Evolutionary conservation across 495 filamentous ascomycete genomes (phyloP), one percentile per base, ranked within the genome.

Genomic region (Talaromyces borbonicus): DNA sequence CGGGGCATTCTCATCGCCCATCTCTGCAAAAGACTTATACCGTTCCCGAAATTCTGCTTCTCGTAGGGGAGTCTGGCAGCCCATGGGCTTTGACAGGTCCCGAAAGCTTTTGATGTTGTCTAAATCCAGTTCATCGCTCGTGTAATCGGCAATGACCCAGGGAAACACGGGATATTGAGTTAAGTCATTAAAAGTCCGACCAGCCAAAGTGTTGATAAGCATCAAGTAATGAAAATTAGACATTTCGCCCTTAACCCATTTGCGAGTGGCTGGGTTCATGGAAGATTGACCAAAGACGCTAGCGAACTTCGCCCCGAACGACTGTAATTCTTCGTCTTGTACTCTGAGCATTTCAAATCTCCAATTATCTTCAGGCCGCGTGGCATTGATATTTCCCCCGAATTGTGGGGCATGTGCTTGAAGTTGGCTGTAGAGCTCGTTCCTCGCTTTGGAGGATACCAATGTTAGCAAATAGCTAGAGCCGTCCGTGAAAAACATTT

Each of bases 211-310:
- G 56, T 98, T 98, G 58, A 98, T 78, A 35, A 95, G 75, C 93
- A 98, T 97, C 22, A 98, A 75, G 60, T 98, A 98, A 60, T 95
- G 88, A 56, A 97, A 98, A 59, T 98, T 98, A 5, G 93, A 97
- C 7, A 96, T 86, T 54, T 97, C 93, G 5, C 92, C 93, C 56
- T 81, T 83, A 43, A 87, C 73, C 92, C 92, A 98, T 68, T 83
- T 85, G 27, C 81, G 81, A 50, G 93, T 97, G 35, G 86, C 82
- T 22, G 89, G 86, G 55, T 87, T 88, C 12, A 80, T 77, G 3
- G 75, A 63, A 6, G 63, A 65, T 47, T 81, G 73, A 46, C 87
- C 87, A 67, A 97, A 97, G 9, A 96, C 90, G 60, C 82, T 94
- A n/a, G 86, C 89, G 59, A 97, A 89, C 55, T 88, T 89, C 12